Evolutionary conservation across 2,329 filamentous ascomycete genomes (phyloP).

Genomic region (Dactylellina cionopaga): DNA sequence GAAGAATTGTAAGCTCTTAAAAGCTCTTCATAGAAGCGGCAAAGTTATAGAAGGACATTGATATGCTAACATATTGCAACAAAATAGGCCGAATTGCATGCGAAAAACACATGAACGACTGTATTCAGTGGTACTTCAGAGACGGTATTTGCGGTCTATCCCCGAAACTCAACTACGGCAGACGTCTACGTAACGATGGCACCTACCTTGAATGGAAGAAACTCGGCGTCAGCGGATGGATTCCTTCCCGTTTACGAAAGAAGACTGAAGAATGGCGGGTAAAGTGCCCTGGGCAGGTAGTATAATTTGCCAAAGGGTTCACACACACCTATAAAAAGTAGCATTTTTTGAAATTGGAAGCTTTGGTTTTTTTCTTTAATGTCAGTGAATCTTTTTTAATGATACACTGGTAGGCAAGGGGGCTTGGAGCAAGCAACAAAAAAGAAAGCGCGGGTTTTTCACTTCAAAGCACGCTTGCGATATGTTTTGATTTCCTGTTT

Average conservation of each 20-base stretch:
- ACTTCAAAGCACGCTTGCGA: slow-evolving; percentile 2
- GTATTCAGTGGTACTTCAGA: slow-evolving; percentile 47
- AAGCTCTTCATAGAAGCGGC: not conserved
- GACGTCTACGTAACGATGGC: slow-evolving; percentile 43
- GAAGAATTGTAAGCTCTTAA: slow-evolving; percentile 36
- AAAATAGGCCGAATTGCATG: slow-evolving; percentile 43
- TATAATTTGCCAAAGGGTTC: slow-evolving; percentile 9
- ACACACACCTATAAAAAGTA: too few species aligned
- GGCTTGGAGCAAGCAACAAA: not conserved
- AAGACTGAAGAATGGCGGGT: slow-evolving; percentile 35
- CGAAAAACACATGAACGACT: slow-evolving; percentile 29
- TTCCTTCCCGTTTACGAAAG: slow-evolving; percentile 26
- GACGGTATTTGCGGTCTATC: slow-evolving; percentile 45
- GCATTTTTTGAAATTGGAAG: too few species aligned
- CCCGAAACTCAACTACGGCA: slow-evolving; percentile 44
- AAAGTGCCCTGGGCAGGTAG: slow-evolving; percentile 26
- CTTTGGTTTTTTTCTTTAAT: too few species aligned
- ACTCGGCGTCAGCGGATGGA: slow-evolving; percentile 49
- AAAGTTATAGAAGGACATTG: not conserved
- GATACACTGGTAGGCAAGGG: not conserved
- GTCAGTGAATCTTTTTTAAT: not conserved
- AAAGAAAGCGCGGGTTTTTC: slow-evolving; percentile 30
- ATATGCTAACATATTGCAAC: slow-evolving; percentile 16
- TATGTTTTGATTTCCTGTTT: not conserved
- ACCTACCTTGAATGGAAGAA: slow-evolving; percentile 44